phyloP scores from a whole-genome alignment of 176 grass and related monocot genomes.

The Hsuehochloa calcarea region DNA sequence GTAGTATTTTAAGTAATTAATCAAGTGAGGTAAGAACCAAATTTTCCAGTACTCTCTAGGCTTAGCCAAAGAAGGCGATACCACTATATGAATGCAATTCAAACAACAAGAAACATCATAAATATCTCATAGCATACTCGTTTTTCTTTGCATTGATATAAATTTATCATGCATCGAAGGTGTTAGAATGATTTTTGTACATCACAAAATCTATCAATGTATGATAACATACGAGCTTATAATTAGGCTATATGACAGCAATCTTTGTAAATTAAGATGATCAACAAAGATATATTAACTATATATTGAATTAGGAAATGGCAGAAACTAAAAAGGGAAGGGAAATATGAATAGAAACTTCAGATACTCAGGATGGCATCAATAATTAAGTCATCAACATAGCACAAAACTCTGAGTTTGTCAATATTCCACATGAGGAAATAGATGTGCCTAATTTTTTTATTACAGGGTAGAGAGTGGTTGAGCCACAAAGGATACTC shows the following conservation, averaged over 20 bases:
- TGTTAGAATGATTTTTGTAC: neutral
- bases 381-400: neutral
- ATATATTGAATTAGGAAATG: neutral
- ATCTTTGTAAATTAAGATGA: neutral
- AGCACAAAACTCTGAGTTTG: neutral
- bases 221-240: neutral
- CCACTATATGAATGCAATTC: neutral
- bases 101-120: neutral
- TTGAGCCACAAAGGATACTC: conserved; percentile 45
- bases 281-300: neutral
- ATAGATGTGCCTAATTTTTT: conserved; percentile 9
- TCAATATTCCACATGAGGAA: neutral
- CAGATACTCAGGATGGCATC: neutral
- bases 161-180: neutral
- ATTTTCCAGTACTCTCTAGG: neutral
- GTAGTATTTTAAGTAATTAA: neutral
- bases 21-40: neutral
- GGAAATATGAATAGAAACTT: conserved; percentile 3
- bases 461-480: neutral
- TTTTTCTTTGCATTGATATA: neutral
- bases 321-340: neutral
- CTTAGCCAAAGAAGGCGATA: conserved; percentile 15
- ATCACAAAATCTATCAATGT: conserved; percentile 4
- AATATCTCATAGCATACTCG: neutral
- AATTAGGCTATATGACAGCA: neutral